These are phyloP conservation scores for Penicillium nordicum DNA, from an alignment of 2,329 filamentous ascomycete species.

Conservation along the genomic window DNA sequence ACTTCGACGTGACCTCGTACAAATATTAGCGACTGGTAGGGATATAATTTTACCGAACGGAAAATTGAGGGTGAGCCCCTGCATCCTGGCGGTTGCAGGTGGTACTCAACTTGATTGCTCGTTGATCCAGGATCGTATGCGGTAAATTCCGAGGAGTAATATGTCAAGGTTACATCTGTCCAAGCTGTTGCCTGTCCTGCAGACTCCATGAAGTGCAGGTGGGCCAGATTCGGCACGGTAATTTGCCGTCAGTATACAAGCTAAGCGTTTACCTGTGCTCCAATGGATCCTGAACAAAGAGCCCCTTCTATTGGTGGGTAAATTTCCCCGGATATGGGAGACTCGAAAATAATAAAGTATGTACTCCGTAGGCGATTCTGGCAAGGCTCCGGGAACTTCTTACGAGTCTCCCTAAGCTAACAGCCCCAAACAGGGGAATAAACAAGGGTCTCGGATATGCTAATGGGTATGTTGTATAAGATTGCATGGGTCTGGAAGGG, in stretches of 20 bases:
- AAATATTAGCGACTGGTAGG: background rate
- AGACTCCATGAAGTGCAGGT: background rate
- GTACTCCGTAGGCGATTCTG: too few relatives aligned
- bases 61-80: background rate
- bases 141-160: background rate
- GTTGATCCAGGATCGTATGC: background rate
- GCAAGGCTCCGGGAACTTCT: too few relatives aligned
- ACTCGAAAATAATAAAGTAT: too few relatives aligned
- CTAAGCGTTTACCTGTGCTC: background rate
- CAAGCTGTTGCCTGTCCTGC: background rate
- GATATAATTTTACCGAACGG: background rate
- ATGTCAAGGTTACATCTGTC: background rate
- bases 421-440: background rate
- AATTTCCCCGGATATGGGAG: background rate
- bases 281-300: background rate
- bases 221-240: slow-evolving; percentile 1
- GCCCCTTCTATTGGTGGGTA: background rate
- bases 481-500: background rate
- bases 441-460: background rate
- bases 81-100: background rate
- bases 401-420: too few relatives aligned
- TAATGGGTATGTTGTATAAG: background rate
- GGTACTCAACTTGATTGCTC: background rate
- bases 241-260: background rate
- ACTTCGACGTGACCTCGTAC: background rate